These are phyloP conservation scores for Candida railenensis DNA, from an alignment of 805 yeast genomes.

Conservation along the genomic window DNA sequence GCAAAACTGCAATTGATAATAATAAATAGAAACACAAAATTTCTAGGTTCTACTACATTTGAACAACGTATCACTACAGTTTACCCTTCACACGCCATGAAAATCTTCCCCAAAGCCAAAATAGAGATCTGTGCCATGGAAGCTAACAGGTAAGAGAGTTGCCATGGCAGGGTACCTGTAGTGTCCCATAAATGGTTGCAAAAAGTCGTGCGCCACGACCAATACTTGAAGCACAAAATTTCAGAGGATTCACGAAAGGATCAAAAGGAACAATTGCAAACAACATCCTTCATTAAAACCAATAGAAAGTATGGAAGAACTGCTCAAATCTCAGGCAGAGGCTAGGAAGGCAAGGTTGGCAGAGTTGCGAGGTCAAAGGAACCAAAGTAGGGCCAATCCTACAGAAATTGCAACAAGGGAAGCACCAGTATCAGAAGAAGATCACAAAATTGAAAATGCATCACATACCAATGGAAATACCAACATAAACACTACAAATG, in stretches of 20 bases:
- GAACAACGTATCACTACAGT: too few relatives aligned
- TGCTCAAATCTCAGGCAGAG: conserved; percentile 6
- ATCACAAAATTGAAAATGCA: background rate
- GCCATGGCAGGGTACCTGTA: too few relatives aligned
- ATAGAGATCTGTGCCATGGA: too few relatives aligned
- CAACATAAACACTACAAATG: background rate
- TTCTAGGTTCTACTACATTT: too few relatives aligned
- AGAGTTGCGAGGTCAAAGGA: conserved; percentile 12
- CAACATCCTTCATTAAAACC: background rate
- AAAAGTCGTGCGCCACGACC: too few relatives aligned
- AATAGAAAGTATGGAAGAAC: background rate
- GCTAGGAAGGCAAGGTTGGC: conserved; percentile 21
- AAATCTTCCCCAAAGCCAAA: too few relatives aligned
- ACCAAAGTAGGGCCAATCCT: background rate
- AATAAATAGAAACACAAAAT: too few relatives aligned
- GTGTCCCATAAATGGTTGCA: background rate
- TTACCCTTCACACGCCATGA: too few relatives aligned
- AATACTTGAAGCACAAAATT: too few relatives aligned
- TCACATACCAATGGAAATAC: conserved; percentile 3
- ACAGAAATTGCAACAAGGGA: conserved; percentile 2
- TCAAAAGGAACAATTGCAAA: background rate
- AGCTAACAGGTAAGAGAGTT: too few relatives aligned
- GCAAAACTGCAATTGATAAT: too few relatives aligned
- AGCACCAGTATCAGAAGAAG: background rate
- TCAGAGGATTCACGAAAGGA: too few relatives aligned